Evolutionary conservation across 2,329 filamentous ascomycete species (phyloP).

Genomic region (Calonectria ilicicola): DNA sequence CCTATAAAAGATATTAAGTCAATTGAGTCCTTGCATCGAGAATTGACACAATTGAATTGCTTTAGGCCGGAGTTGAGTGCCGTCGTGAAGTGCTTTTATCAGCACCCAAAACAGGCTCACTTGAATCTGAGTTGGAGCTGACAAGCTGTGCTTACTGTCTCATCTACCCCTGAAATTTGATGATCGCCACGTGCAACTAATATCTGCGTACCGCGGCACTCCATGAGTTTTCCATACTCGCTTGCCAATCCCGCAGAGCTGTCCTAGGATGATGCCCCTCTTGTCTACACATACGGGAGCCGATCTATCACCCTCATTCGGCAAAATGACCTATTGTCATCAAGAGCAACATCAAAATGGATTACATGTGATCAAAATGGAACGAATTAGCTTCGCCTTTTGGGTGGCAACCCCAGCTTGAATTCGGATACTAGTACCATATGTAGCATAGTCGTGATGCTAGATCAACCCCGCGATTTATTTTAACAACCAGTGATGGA

Average conservation of each 20-base stretch:
- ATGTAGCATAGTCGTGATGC: neutral
- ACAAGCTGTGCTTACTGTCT: neutral
- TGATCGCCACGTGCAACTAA: neutral
- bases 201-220: neutral
- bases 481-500: neutral
- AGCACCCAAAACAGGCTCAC: too few relatives aligned
- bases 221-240: too few relatives aligned
- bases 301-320: neutral
- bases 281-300: neutral
- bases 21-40: too few relatives aligned
- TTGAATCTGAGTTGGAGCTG: neutral
- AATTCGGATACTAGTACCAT: neutral
- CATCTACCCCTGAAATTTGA: neutral
- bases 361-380: neutral
- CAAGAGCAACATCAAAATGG: too few relatives aligned
- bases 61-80: too few relatives aligned
- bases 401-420: neutral
- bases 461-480: neutral
- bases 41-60: neutral
- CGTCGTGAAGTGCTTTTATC: too few relatives aligned
- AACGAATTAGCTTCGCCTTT: neutral
- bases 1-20: too few relatives aligned
- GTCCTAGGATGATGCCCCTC: neutral
- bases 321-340: neutral
- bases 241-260: neutral